Evolutionary conservation across 2,329 filamentous ascomycete species (phyloP), one percentile per base, ranked within the genome.

Genomic region (Colletotrichum sp.): DNA sequence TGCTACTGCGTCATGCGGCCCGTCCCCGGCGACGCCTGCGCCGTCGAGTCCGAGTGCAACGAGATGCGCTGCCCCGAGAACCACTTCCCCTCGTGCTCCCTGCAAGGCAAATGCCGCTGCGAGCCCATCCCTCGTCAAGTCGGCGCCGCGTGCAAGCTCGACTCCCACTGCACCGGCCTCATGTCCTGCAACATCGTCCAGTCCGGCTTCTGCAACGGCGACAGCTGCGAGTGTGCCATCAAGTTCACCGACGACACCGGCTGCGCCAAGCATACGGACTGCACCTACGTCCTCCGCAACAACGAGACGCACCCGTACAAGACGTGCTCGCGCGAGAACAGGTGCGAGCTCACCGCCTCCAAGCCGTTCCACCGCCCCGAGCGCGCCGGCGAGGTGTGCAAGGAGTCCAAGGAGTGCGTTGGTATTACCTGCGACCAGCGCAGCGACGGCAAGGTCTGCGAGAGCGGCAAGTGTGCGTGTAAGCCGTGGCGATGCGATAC

Each of bases 1-100:
- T 72, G 72, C 61, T 71, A 34, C 69, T 75, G 72, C 69, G 28
- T 64, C 21, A 38, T 70, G 43, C 34, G 18, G n/a, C 74, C 65
- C 21, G 36, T 52, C 13, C 7, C 58, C 32, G 28, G 30, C 15
- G 69, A 73, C 21, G 8, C 28, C 38, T 76, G 74, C 65, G 6
- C 38, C 21, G 12, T 6, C 5, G 36, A 26, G 26, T 12, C 32
- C 18, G 64, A 74, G 34, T 76, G 74, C 65, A 34, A 61, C 2
- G 18, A 61, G 18, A 52, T 74, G 43, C 21, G 8, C 13, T 74
- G 74, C 32, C 21, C 64, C 16, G 21, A 28, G 13, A 6, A 43
- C 32, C 70, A 74, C 28, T 28, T 18, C 36, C 63, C 63, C 2
- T 10, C 21, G 18, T 73, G 72, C 21, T 13, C n/a, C 16, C 8